Evolutionary conservation across 495 filamentous ascomycete genomes (phyloP).

Genomic region (Acidomyces sp.): DNA sequence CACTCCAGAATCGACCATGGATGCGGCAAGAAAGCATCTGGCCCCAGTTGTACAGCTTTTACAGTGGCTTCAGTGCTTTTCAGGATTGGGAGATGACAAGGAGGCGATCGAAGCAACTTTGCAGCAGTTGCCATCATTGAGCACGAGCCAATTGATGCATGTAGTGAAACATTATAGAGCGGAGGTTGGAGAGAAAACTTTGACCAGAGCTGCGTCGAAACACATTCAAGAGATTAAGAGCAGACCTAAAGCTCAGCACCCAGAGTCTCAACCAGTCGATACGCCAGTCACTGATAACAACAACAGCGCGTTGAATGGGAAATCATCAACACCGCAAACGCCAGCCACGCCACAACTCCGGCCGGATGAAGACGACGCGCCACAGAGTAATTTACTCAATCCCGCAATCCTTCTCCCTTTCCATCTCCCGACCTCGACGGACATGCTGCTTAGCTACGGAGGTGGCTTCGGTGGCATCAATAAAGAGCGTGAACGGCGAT

Average conservation of each 20-base stretch:
- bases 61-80: slow-evolving; percentile 97
- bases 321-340: slow-evolving; percentile 13
- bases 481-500: slow-evolving; percentile 80
- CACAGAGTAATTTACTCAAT: slow-evolving; percentile 66
- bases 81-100: slow-evolving; percentile 83
- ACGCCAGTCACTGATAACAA: slow-evolving; percentile 3
- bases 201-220: slow-evolving; percentile 75
- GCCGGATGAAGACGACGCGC: slow-evolving; percentile 39
- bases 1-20: slow-evolving; percentile 68
- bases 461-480: slow-evolving; percentile 90
- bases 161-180: slow-evolving; percentile 82
- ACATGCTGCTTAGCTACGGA: slow-evolving; percentile 92
- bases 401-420: slow-evolving; percentile 90
- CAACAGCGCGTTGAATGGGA: slow-evolving; percentile 3
- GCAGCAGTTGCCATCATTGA: slow-evolving; percentile 72
- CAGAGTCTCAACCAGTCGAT: slow-evolving; percentile 20
- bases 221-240: slow-evolving; percentile 71
- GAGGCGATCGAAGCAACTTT: slow-evolving; percentile 74
- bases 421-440: slow-evolving; percentile 82
- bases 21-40: slow-evolving; percentile 69
- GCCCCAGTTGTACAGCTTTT: slow-evolving; percentile 86
- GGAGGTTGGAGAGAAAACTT: slow-evolving; percentile 87
- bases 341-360: slow-evolving; percentile 16
- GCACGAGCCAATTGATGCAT: slow-evolving; percentile 81
- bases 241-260: slow-evolving; percentile 43